Conservation (phyloP, 2,329 filamentous ascomycete genomes). For the Fusarium algeriense region DNA sequence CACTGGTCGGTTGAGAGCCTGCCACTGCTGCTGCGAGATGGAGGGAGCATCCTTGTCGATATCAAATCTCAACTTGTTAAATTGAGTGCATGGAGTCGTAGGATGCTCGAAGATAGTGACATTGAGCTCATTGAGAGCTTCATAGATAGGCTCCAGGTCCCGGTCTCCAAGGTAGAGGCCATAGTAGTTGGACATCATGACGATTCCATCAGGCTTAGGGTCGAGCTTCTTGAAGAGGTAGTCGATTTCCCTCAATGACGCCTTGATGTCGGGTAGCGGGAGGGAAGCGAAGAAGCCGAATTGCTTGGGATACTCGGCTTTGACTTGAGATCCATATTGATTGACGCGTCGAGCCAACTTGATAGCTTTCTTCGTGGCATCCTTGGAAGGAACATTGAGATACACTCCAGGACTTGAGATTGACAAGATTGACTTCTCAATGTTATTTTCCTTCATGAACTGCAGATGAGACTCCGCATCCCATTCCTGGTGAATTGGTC, state of each 20-base stretch:
- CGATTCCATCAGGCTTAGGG: constrained; percentile 6
- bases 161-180: constrained; percentile 13
- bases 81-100: constrained; percentile 23
- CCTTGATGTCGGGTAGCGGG: constrained; percentile 9
- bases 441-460: constrained; percentile 22
- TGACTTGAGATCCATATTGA: constrained; percentile 3
- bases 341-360: background rate
- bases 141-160: constrained; percentile 12
- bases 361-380: background rate
- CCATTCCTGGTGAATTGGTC: background rate
- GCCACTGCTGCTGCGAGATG: constrained; percentile 14
- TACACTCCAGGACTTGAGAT: constrained; percentile 21
- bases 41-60: background rate
- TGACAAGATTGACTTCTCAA: constrained; percentile 8
- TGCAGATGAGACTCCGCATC: constrained; percentile 14
- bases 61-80: constrained; percentile 2
- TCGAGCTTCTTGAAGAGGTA: background rate
- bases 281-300: constrained; percentile 17
- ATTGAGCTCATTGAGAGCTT: constrained; percentile 3
- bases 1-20: constrained; percentile 20
- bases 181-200: constrained; percentile 30
- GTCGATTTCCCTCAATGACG: constrained; percentile 13
- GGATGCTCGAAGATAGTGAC: constrained; percentile 26
- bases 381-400: constrained; percentile 9
- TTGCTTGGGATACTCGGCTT: constrained; percentile 16